phyloP scores from a whole-genome alignment of 75 land plant species.

The Adiantum capillusveneris region DNA sequence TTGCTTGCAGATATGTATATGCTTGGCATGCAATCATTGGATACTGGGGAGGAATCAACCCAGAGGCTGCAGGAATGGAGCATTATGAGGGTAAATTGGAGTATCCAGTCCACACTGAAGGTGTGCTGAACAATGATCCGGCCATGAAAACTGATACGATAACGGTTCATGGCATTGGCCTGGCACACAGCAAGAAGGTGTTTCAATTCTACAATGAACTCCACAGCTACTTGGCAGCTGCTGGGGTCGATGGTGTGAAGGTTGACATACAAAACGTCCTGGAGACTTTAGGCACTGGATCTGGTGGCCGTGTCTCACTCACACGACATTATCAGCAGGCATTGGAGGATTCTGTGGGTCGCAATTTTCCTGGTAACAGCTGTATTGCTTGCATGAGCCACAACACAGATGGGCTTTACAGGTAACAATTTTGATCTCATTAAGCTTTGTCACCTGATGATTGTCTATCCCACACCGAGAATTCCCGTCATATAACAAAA shows the following conservation, averaged over 20 bases:
- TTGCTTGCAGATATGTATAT: constrained; percentile 62
- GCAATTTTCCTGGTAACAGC: constrained; percentile 78
- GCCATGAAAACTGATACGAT: constrained; percentile 47
- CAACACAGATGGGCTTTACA: constrained; percentile 84
- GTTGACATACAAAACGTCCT: constrained; percentile 87
- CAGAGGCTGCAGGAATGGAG: constrained; percentile 48
- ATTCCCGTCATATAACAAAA: no score
- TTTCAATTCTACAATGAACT: constrained; percentile 70
- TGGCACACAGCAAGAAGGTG: constrained; percentile 70
- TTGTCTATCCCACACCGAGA: no score
- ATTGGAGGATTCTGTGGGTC: constrained; percentile 71
- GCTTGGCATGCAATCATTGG: constrained; percentile 97
- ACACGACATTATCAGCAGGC: constrained; percentile 71
- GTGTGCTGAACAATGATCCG: constrained; percentile 54
- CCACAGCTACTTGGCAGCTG: constrained; percentile 75
- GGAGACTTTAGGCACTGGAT: constrained; percentile 84
- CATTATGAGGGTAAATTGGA: constrained; percentile 58
- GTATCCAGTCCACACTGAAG: constrained; percentile 67
- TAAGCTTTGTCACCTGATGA: neutral
- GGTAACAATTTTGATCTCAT: constrained; percentile 28
- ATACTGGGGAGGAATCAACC: constrained; percentile 90
- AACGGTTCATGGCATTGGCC: constrained; percentile 57
- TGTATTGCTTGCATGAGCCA: constrained; percentile 96
- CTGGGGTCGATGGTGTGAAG: constrained; percentile 91
- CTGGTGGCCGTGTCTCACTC: constrained; percentile 74